Evolutionary conservation across 495 filamentous ascomycete genomes (phyloP), one percentile per base, ranked within the genome.

Genomic region (Thermochaetoides thermophila): DNA sequence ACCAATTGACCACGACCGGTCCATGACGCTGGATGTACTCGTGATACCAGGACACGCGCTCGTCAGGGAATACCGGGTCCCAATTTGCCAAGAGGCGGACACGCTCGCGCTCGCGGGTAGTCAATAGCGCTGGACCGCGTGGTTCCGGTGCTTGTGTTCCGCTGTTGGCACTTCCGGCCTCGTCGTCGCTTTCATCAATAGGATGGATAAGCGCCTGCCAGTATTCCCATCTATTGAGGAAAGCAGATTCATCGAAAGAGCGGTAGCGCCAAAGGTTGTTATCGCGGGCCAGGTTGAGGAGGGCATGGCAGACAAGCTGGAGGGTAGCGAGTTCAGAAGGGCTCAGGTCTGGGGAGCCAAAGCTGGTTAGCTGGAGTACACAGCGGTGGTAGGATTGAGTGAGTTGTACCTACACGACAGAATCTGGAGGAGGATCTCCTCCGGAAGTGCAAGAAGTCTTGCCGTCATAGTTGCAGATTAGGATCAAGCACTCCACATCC

Each of bases 21-120:
- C 71, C 84, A 59, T 89, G 69, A 15, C 84, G 66, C 17, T 84
- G 81, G 40, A 87, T 78, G 51, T 81, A 94, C 54, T 94, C 85
- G 31, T 77, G 71, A 43, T 91, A 94, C 76, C 82, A 94, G 31
- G 81, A 70, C 10, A 81, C 61, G 23, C 59, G 58, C 50, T 82
- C 77, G 9, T 59, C 56, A 10, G 77, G 73, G 37, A 78, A 78
- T 4, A 71, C 70, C 2, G 82, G 81, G 40, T 94, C 84, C 84
- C 84, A 92, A 40, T 78, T 81, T 4, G 73, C 75, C 31, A 79
- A 68, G 32, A 68, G 59, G 7, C 64, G 63, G 13, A 55, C 39
- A 59, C 71, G 56, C 64, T 69, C 47, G 47, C 54, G 45, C 25
- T 57, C 44, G 22, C 45, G 42, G 35, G 63, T 10, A n/a, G 34